Conservation (phyloP, 257 asterid species). For the Solanum clarkiae region DNA sequence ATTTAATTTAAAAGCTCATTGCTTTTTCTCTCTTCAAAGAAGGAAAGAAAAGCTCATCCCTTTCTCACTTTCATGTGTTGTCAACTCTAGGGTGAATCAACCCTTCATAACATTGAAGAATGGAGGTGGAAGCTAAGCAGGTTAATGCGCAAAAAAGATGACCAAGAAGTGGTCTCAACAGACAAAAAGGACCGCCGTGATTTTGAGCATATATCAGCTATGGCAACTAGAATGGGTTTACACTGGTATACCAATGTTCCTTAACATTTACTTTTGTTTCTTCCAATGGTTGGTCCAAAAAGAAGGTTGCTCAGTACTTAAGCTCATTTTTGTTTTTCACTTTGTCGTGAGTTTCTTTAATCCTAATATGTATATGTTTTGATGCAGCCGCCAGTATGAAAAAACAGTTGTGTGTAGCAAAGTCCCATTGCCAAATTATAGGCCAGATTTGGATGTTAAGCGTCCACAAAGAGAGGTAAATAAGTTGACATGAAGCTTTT, state of each 20-base stretch:
- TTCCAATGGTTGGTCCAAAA: not conserved
- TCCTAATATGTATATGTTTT: not conserved
- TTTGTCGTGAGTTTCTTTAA: not conserved
- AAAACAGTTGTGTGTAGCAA: constrained; percentile 71
- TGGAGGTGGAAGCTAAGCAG: constrained; percentile 74
- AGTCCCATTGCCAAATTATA: constrained; percentile 79
- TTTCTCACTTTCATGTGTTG: not conserved
- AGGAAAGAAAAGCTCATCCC: not conserved
- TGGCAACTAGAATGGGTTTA: constrained; percentile 76
- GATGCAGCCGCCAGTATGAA: constrained; percentile 65
- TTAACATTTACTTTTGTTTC: not conserved
- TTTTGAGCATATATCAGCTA: constrained; percentile 66
- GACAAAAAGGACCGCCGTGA: constrained; percentile 84
- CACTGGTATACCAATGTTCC: constrained; percentile 38
- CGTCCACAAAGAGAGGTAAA: constrained; percentile 93
- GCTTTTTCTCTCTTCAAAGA: not conserved
- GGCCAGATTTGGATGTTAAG: constrained; percentile 84
- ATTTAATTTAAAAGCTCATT: not conserved
- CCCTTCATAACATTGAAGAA: constrained; percentile 76
- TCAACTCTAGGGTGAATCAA: constrained; percentile 45
- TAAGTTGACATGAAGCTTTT: not conserved
- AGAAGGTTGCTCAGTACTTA: not conserved
- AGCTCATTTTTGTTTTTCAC: not conserved
- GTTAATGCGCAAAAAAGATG: constrained; percentile 49
- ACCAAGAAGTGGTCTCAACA: constrained; percentile 60